Evolutionary conservation across 2,329 filamentous ascomycete species (phyloP).

Genomic region (Coniochaeta sp.): DNA sequence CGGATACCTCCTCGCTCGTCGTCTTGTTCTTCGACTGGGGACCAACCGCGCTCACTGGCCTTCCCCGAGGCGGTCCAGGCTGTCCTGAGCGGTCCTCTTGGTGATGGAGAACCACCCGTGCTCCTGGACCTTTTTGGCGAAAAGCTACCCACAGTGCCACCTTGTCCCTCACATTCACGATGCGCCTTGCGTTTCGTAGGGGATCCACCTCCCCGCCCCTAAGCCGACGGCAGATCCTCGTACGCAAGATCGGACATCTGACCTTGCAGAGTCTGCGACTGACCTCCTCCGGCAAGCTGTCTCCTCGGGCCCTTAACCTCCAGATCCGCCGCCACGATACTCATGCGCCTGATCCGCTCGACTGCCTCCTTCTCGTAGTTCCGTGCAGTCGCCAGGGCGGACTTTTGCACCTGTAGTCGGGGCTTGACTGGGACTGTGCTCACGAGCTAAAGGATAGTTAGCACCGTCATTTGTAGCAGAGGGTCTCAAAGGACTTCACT

Average conservation of each 20-base stretch:
- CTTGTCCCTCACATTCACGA: background rate
- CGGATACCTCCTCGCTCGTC: background rate
- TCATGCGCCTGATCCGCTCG: constrained; percentile 70
- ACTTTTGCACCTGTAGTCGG: constrained; percentile 61
- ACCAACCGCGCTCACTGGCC: no score
- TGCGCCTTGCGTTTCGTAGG: background rate
- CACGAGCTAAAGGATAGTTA: constrained; percentile 49
- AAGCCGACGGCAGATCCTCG: background rate
- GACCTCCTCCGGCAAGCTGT: background rate
- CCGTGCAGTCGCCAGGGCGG: constrained; percentile 59
- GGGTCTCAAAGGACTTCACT: constrained; percentile 6
- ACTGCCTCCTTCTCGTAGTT: constrained; percentile 69
- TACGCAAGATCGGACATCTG: background rate
- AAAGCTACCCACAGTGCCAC: background rate
- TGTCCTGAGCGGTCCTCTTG: no score
- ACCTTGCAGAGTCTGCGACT: background rate
- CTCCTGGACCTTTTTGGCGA: background rate
- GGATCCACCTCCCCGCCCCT: background rate
- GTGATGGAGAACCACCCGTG: background rate
- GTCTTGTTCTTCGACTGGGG: background rate
- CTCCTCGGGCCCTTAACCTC: constrained; percentile 46
- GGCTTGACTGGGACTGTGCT: constrained; percentile 61
- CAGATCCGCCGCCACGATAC: constrained; percentile 65
- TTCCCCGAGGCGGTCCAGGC: no score
- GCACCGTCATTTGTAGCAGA: background rate